A percentile compares a stretch with the other conserved stretches of the same genome.
These are phyloP conservation scores for Ogataea ganodermae DNA, from an alignment of 805 yeast genomes.

Conservation along the genomic window DNA sequence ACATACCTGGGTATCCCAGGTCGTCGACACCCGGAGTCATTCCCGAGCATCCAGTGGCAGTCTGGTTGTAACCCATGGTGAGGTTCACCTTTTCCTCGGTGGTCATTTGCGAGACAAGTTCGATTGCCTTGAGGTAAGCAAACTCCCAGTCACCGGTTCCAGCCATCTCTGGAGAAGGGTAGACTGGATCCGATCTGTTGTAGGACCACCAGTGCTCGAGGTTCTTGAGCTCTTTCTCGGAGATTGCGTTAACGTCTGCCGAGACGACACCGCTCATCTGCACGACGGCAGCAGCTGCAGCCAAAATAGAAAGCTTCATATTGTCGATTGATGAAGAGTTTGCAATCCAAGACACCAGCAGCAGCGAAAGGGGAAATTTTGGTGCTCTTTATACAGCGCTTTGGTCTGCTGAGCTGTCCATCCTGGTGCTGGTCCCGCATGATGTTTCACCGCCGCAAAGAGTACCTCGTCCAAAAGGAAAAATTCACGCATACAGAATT, in stretches of 20 bases:
- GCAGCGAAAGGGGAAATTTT: neutral
- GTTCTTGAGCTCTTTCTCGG: slow-evolving; percentile 8
- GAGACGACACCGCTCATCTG: slow-evolving; percentile 1
- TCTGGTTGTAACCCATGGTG: slow-evolving; percentile 47
- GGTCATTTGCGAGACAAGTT: slow-evolving; percentile 56
- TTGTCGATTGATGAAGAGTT: neutral
- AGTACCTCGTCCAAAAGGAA: neutral
- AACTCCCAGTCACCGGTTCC: slow-evolving; percentile 48
- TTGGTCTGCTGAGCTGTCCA: neutral
- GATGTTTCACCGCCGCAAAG: neutral
- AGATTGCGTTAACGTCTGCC: neutral
- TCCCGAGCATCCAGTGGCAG: slow-evolving; percentile 31
- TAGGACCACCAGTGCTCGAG: slow-evolving; percentile 21
- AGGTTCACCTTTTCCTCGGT: slow-evolving; percentile 60
- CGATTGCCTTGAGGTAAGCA: slow-evolving; percentile 58
- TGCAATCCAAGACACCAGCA: neutral
- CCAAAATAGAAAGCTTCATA: slow-evolving; percentile 4
- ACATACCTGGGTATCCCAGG: slow-evolving; percentile 53
- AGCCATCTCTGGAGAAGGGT: slow-evolving; percentile 20
- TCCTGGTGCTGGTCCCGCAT: neutral
- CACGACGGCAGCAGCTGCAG: slow-evolving; percentile 6
- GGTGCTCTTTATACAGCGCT: neutral
- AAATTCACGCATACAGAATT: neutral
- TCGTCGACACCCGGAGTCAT: slow-evolving; percentile 67
- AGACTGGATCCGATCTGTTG: slow-evolving; percentile 22